Conservation (phyloP, 2,329 filamentous ascomycete genomes). For the Dactylonectria estremocensis region DNA sequence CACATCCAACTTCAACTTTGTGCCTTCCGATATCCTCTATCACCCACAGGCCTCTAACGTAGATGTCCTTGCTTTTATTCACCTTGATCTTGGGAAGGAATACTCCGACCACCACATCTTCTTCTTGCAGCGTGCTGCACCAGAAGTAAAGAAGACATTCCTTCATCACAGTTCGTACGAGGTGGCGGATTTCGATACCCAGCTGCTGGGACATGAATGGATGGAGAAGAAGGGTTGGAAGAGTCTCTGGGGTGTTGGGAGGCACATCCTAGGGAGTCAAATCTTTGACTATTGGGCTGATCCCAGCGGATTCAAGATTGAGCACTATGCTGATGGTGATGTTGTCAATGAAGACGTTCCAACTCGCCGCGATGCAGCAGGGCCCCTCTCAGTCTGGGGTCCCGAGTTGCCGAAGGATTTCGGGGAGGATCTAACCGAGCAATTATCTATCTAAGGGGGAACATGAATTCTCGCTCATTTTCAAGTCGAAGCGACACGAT, state of each 20-base stretch:
- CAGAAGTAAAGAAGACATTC: background rate
- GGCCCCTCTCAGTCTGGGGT: no score
- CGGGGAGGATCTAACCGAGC: no score
- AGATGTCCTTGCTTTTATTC: slow-evolving; percentile 61
- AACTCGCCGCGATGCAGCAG: no score
- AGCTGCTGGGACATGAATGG: slow-evolving; percentile 73
- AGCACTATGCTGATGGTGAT: slow-evolving; percentile 43
- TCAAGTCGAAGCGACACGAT: no score
- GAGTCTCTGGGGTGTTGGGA: slow-evolving; percentile 72
- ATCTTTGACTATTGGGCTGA: slow-evolving; percentile 19
- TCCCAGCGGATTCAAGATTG: slow-evolving; percentile 54
- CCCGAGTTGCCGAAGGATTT: no score
- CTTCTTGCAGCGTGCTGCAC: background rate
- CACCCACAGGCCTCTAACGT: slow-evolving; percentile 24
- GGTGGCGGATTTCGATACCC: slow-evolving; percentile 73
- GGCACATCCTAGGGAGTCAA: slow-evolving; percentile 68
- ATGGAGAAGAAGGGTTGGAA: slow-evolving; percentile 67
- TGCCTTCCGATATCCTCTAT: slow-evolving; percentile 51
- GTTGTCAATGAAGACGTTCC: no score
- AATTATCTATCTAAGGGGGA: no score
- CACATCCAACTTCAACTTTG: slow-evolving; percentile 13
- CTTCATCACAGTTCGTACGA: slow-evolving; percentile 53
- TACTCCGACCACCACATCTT: slow-evolving; percentile 67
- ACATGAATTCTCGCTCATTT: no score
- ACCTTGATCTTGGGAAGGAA: slow-evolving; percentile 66